Evolutionary conservation across 495 filamentous ascomycete species (phyloP).

Genomic region (Aspergillus cristatus): DNA sequence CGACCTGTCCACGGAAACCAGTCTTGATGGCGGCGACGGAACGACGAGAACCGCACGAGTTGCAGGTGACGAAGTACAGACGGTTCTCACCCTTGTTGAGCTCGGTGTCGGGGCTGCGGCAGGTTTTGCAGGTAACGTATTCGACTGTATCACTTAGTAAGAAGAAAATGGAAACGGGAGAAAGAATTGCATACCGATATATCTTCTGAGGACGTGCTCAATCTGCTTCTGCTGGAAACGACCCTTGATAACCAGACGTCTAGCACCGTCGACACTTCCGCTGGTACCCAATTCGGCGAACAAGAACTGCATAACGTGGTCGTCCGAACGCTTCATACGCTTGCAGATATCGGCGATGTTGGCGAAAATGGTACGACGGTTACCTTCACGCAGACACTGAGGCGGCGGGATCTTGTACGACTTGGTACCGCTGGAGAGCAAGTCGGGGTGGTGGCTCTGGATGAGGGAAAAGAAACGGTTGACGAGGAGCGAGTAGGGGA

Average conservation of each 20-base stretch:
- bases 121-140: slow-evolving; percentile 98
- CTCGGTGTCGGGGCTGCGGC: slow-evolving; percentile 87
- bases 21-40: slow-evolving; percentile 97
- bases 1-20: slow-evolving; percentile 96
- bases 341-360: slow-evolving; percentile 91
- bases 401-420: slow-evolving; percentile 98
- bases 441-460: slow-evolving; percentile 87
- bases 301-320: slow-evolving; percentile 93
- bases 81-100: slow-evolving; percentile 98
- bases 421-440: slow-evolving; percentile 75
- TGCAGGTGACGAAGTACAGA: slow-evolving; percentile 76
- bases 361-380: slow-evolving; percentile 99
- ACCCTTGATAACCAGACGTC: slow-evolving; percentile 95
- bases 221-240: slow-evolving; percentile 98
- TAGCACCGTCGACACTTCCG: slow-evolving; percentile 84
- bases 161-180: not conserved
- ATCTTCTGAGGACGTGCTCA: slow-evolving; percentile 87
- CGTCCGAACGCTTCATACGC: slow-evolving; percentile 93
- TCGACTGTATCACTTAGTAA: slow-evolving; percentile 54
- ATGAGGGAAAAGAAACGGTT: slow-evolving; percentile 87
- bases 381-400: slow-evolving; percentile 98
- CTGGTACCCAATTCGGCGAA: slow-evolving; percentile 97
- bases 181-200: slow-evolving; percentile 62
- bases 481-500: slow-evolving; percentile 78
- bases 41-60: slow-evolving; percentile 82